Evolutionary conservation across 192 early-diverging fungal species (phyloP), one percentile per base, ranked within the genome.

Genomic region (Podila minutissima): DNA sequence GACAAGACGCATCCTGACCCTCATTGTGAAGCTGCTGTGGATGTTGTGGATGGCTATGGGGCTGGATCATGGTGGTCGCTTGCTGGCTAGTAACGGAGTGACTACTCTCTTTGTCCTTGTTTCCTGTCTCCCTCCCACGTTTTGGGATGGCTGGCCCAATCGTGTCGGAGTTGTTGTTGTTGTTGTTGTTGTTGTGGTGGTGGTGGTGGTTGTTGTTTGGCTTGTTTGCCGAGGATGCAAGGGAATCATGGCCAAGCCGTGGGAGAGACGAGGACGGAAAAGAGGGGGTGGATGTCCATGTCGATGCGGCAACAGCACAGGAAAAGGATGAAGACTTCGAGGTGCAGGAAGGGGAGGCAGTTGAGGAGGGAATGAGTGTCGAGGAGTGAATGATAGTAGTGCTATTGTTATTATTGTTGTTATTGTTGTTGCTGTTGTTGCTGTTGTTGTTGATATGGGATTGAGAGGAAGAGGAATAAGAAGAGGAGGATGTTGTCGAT

Each of bases 91-190:
- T 10, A 17, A 46, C 15, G 41, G 0, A 6, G 12, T 19, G 26
- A 9, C 6, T 19, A 13, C 31, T 2, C 46, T 51, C n/a, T 50
- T 53, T 9, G 17, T 22, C 48, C 10, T 59, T 29, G 60, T 61
- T 48, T 46, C 22, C n/a, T 24, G 62, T 33, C 31, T 78, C 69
- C 32, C 76, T 66, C 33, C 66, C 71, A 81, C 71, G 77, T 81
- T 81, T 81, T 58, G 28, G 67, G 65, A 73, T 51, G 48, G 69
- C 55, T 81, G 77, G 71, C 58, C 64, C 26, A 50, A 28, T 37
- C 26, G 4, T 51, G 64, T 71, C 70, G 75, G 75, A 67, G 59
- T 71, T 78, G 75, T n/a, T 41, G 46, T 35, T 5, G 19, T 33
- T 33, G 3, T 4, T 33, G 33, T 33, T 37, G 35, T 11, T 10